phyloP scores from a whole-genome alignment of 345 rosid species.

The Salix udensis region DNA sequence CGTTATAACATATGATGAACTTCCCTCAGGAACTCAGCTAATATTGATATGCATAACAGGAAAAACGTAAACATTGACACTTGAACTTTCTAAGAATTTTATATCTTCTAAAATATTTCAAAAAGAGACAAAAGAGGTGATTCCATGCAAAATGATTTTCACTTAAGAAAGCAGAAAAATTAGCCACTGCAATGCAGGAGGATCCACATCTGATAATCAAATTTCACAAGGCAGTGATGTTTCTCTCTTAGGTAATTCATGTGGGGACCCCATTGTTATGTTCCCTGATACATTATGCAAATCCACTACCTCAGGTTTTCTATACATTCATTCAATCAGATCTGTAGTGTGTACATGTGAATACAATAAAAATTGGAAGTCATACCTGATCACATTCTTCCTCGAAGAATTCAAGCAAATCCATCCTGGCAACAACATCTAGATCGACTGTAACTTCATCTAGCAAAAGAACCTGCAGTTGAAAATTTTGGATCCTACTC shows the following conservation, averaged over 20 bases:
- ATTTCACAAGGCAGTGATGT: not conserved
- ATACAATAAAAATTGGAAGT: constrained; percentile 1
- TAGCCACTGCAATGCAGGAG: not conserved
- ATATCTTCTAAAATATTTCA: not conserved
- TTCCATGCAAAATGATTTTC: not conserved
- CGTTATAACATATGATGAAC: not conserved
- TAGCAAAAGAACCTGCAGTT: constrained; percentile 69
- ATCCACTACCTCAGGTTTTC: not conserved
- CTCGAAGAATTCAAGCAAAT: constrained; percentile 81
- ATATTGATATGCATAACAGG: not conserved
- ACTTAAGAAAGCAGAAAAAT: not conserved
- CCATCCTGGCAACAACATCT: constrained; percentile 91
- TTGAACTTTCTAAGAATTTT: not conserved
- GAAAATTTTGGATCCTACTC: not conserved
- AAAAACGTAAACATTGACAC: not conserved
- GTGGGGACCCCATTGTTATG: not conserved
- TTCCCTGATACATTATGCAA: not conserved
- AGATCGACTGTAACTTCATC: constrained; percentile 97
- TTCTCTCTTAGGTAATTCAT: not conserved
- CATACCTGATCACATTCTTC: constrained; percentile 87
- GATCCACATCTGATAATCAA: not conserved
- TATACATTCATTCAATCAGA: constrained; percentile 2
- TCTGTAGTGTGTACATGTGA: not conserved
- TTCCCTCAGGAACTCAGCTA: not conserved
- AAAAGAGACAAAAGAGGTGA: not conserved